Base-by-base conservation (phyloP, 345 rosid species). In the Acer yangbiense region DNA sequence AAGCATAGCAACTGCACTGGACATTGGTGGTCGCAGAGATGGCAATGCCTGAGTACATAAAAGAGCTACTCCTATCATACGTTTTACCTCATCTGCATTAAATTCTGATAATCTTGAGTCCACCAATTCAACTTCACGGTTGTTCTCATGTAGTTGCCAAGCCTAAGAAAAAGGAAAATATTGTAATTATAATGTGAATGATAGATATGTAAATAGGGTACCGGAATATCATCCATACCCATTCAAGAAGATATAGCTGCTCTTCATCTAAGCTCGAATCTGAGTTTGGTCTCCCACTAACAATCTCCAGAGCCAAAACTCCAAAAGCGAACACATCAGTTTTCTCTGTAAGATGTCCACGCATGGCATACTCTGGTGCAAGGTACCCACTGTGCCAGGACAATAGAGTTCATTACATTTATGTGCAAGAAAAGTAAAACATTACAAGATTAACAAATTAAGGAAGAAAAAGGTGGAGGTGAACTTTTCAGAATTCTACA, bases 41-140 rank as follows among this genome's bases (percentile, higher is more conserved):
- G 89, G 90, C 61, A 94, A 78, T 54, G 94, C 70, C 29, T 89
- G 96, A 50, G 97, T 77, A 81, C 97, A 89, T 71, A 89, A 23
- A 68, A 93, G 86, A 72, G 90, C 92, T 21, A 91, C 76, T 74
- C 86, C 84, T 61, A 85, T 86, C 79, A 86, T 65, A 0, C 90
- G 89, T 65, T 81, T 84, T 68, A 70, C 86, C 71, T 90, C 90
- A 68, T 87, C 90, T 71, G 76, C 71, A 6, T 78, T 63, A 73
- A 84, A 88, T 41, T 82, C 82, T 2, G 78, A 61, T 50, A 90
- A 63, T 62, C 29, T 81, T 1, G 84, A 12, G 72, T 90, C 92
- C 1, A 85, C 80, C 17, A 91, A 82, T 57, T 91, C 86, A 0
- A 83, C 66, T 48, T 85, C 86, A 1, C 55, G 78, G 43, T 81